Percentiles rank a stretch among this genome's conserved stretches.
Evolutionary conservation across 305 asterid species (phyloP).

Genomic region (Fraxinus latifolia): DNA sequence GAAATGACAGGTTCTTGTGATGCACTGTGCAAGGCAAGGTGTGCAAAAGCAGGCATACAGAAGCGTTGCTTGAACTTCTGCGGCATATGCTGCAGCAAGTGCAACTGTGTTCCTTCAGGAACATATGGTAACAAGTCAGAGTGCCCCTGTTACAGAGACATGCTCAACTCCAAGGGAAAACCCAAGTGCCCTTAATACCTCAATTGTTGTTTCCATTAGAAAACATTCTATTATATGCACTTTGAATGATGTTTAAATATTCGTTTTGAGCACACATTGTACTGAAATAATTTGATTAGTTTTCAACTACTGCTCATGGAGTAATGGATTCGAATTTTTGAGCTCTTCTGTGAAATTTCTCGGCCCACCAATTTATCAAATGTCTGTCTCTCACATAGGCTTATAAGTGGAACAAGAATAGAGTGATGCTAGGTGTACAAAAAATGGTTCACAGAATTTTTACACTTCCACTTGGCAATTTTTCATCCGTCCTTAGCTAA

Average conservation of each 20-base stretch:
- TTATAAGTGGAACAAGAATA: background rate
- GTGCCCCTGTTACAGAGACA: constrained; percentile 41
- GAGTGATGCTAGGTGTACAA: too few relatives aligned
- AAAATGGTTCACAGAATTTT: too few relatives aligned
- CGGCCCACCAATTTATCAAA: background rate
- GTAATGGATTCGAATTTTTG: background rate
- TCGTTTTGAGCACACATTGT: background rate
- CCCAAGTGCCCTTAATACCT: constrained; percentile 40
- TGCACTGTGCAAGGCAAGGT: constrained; percentile 29
- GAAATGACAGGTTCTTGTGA: constrained; percentile 23
- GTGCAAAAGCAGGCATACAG: constrained; percentile 32
- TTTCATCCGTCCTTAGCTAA: too few relatives aligned
- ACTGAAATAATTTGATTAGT: background rate
- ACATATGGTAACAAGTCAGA: constrained; percentile 42
- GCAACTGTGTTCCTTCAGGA: constrained; percentile 46
- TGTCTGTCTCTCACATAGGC: background rate
- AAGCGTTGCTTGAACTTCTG: constrained; percentile 40
- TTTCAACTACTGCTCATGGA: background rate
- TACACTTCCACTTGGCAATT: too few relatives aligned
- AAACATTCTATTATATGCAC: background rate
- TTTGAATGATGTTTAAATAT: background rate
- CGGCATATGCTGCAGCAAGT: constrained; percentile 30
- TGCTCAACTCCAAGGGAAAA: constrained; percentile 35
- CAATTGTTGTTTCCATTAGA: background rate
- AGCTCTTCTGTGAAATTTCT: background rate